phyloP scores from a whole-genome alignment of 2,329 filamentous ascomycete genomes.

The Fusarium sp. region DNA sequence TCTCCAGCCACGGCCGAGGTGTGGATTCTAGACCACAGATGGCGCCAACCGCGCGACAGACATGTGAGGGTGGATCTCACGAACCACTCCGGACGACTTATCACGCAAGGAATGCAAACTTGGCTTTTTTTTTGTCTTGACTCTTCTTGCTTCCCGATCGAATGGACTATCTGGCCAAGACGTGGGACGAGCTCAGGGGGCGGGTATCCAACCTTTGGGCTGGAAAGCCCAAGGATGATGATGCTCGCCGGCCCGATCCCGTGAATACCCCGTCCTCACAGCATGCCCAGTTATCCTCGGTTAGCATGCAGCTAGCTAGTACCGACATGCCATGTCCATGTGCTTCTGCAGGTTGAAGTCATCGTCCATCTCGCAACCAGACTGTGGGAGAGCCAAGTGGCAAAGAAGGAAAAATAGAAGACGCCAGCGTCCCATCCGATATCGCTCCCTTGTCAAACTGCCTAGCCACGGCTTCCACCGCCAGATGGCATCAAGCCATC shows the following conservation, averaged over 20 bases:
- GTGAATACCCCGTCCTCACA: conserved; percentile 26
- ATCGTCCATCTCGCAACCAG: conserved; percentile 14
- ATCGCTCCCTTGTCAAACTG: conserved; percentile 10
- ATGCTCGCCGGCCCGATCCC: conserved; percentile 25
- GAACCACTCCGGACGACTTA: conserved; percentile 20
- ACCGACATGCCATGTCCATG: conserved; percentile 20
- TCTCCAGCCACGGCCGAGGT: conserved; percentile 36
- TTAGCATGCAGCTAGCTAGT: conserved; percentile 25
- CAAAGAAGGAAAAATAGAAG: conserved; percentile 6
- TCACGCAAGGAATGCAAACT: conserved; percentile 27
- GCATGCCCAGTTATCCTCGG: conserved; percentile 36
- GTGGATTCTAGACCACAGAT: conserved; percentile 15
- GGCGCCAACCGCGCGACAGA: conserved; percentile 7
- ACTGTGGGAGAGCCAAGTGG: conserved; percentile 1
- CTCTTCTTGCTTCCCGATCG: conserved; percentile 12
- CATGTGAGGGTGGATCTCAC: conserved; percentile 32
- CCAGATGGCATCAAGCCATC: conserved; percentile 7
- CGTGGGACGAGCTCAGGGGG: conserved; percentile 21
- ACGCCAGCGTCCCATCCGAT: conserved; percentile 19
- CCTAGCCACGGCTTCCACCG: background rate
- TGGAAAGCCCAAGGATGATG: conserved; percentile 6
- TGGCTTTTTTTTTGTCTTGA: background rate
- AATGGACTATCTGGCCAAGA: conserved; percentile 28
- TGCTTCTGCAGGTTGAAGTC: conserved; percentile 13
- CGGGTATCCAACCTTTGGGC: background rate